Evolutionary conservation across 31 red algal species (phyloP), one percentile per base, ranked within the genome.

Genomic region (Asparagopsis taxiformis): DNA sequence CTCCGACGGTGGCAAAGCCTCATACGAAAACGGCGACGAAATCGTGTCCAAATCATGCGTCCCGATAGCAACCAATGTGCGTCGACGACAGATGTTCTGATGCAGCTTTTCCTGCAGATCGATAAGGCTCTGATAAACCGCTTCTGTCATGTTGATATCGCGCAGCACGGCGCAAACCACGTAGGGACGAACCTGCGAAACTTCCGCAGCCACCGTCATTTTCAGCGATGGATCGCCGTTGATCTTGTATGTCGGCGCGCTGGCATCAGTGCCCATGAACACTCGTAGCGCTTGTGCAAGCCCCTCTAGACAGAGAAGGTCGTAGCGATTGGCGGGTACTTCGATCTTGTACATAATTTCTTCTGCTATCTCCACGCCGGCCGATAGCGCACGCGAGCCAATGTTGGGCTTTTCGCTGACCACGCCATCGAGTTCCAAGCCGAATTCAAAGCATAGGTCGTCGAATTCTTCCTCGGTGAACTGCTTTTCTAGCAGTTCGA

Each of bases 31-130:
- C 17, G 97, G 97, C 16, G 63, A 72, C 1, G 48, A 41, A 23
- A 99, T 46, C 5, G 76, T 91, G 52, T 96, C 97, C 9, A 93
- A 68, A 48, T 99, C 97, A 64, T 99, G 97, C 10, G 93, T 95
- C 6, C 97, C 97, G 49, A 99, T 99, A 8, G 97, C 92, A 24
- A 99, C 97, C 19, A 96, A 70, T 6, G 97, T 92, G 20, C 97
- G 91, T 7, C 83, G 82, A 43, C 97, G 60, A 64, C 97, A 95
- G 62, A 99, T 79, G 67, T 93, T 99, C 51, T 93, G 93, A 67
- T 99, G 92, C 24, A 99, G 83, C 77, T 99, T 92, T 24, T 99
- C 97, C 60, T 99, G 92, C 28, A 96, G 54, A 9, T 99, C 92
- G 53, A 95, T 99, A n/a, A 99, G 41, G 44, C 74, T 88, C 56